Evolutionary conservation across 306 rosid genomes (phyloP).

Genomic region (Glycine soja): DNA sequence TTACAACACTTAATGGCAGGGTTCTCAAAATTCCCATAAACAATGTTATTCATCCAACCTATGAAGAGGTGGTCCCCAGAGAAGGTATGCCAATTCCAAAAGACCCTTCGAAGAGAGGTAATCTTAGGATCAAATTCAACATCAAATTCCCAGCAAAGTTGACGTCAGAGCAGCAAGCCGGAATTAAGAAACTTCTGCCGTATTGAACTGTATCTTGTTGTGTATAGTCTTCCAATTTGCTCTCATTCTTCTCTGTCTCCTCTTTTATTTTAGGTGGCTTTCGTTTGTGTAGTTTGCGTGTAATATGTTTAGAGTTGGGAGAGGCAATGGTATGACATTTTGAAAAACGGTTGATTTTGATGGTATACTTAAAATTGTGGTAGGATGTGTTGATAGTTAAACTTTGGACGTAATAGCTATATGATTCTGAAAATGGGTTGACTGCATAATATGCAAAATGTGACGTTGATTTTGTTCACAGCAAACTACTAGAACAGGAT

Average conservation of each 20-base stretch:
- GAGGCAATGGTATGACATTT: neutral
- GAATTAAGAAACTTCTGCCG: slow-evolving; percentile 45
- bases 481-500: neutral
- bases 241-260: neutral
- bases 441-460: neutral
- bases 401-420: neutral
- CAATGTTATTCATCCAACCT: slow-evolving; percentile 45
- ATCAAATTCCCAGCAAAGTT: slow-evolving; percentile 45
- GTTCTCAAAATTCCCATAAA: slow-evolving; percentile 33
- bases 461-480: neutral
- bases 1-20: slow-evolving; percentile 50
- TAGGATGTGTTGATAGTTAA: neutral
- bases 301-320: neutral
- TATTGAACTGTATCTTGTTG: neutral
- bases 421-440: neutral
- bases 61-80: slow-evolving; percentile 43
- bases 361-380: neutral
- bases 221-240: neutral
- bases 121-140: slow-evolving; percentile 49
- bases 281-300: slow-evolving; percentile 19
- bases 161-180: slow-evolving; percentile 42
- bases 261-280: neutral
- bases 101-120: slow-evolving; percentile 49
- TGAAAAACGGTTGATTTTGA: neutral
- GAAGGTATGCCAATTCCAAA: slow-evolving; percentile 52